Conservation (phyloP, 176 grass and related monocot species). For the Triticum monococcum region DNA sequence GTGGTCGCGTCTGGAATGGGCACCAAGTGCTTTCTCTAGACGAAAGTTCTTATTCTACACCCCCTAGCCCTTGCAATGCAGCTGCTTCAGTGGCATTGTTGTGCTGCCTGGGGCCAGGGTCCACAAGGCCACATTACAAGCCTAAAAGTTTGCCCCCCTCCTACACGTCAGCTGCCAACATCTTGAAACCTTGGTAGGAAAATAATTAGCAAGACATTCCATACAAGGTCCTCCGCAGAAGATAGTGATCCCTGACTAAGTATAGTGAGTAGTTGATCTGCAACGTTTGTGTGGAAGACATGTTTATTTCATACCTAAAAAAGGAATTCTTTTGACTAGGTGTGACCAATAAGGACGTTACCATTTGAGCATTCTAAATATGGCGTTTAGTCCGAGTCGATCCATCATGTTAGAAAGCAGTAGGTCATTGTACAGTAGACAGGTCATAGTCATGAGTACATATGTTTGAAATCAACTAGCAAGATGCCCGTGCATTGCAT, state of each 20-base stretch:
- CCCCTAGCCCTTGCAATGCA: background rate
- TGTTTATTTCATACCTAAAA: background rate
- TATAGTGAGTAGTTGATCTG: background rate
- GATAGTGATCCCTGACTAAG: background rate
- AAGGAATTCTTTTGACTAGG: background rate
- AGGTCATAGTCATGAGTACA: no score
- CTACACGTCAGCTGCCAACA: background rate
- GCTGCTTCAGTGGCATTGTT: background rate
- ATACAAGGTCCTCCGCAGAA: background rate
- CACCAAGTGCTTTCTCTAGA: background rate
- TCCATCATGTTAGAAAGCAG: no score
- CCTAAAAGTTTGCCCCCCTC: background rate
- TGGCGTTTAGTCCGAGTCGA: no score
- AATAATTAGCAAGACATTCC: background rate
- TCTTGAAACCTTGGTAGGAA: background rate
- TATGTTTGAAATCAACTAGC: no score
- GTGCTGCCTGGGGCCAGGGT: background rate
- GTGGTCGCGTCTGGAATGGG: background rate
- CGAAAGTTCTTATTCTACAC: background rate
- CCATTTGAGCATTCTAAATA: no score
- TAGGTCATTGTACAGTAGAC: no score
- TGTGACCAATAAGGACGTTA: background rate
- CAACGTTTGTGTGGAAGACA: background rate
- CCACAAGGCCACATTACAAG: background rate
- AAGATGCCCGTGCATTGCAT: no score